Conservation (phyloP, 2,329 filamentous ascomycete species). For the Beauveria brongniartii region DNA sequence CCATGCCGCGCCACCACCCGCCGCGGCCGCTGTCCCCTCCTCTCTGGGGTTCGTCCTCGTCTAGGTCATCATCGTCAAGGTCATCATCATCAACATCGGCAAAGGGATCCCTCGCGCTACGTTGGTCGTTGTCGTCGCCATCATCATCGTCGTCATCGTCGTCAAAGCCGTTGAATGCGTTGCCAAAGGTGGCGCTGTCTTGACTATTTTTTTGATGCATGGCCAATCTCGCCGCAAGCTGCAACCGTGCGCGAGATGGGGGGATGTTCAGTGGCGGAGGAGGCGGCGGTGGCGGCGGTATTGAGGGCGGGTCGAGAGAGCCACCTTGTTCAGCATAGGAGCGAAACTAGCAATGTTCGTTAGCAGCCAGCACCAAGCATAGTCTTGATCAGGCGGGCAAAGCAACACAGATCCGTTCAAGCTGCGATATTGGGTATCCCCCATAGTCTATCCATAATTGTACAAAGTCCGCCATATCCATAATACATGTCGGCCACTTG, state of each 20-base stretch:
- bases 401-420: conserved; percentile 15
- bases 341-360: conserved; percentile 39
- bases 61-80: conserved; percentile 29
- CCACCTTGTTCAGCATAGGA: conserved; percentile 44
- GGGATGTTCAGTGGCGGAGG: conserved; percentile 76
- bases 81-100: conserved; percentile 44
- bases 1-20: conserved; percentile 42
- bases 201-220: conserved; percentile 60
- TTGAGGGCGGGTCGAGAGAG: conserved; percentile 48
- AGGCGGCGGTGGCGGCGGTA: conserved; percentile 54
- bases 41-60: conserved; percentile 22
- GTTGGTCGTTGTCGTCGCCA: conserved; percentile 23
- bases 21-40: conserved; percentile 22
- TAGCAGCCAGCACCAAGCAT: conserved; percentile 1
- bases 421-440: conserved; percentile 4
- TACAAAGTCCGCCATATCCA: neutral
- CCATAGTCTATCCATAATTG: conserved; percentile 4
- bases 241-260: conserved; percentile 76
- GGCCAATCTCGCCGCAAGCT: conserved; percentile 81
- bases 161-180: conserved; percentile 39
- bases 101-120: conserved; percentile 31
- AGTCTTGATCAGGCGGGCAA: neutral
- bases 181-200: conserved; percentile 35
- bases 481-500: neutral
- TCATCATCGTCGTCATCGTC: conserved; percentile 47